Base-by-base conservation (phyloP, 176 grass and related monocot species). In the Oryza longistaminata region DNA sequence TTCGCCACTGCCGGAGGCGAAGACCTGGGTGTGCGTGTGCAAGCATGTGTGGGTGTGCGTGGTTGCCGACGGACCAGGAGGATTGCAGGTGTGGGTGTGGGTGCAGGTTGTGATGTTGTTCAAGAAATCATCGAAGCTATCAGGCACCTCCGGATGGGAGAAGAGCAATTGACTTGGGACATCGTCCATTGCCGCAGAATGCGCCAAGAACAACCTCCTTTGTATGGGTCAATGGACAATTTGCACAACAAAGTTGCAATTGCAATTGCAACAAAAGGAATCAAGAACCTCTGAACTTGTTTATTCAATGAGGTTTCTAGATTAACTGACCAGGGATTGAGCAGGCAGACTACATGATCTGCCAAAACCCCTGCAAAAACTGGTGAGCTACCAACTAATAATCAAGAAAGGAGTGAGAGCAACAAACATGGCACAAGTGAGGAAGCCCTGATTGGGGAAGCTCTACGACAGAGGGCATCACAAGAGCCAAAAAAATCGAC, bases 51-150 rank as follows among this genome's bases (percentile, higher is more conserved):
- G 94, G 13, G 83, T 94, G 88, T 99, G 97, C 61, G 76, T 82
- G 74, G 93, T 40, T 27, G 65, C 92, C 27, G 90, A 82, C 29
- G 87, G 73, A 13, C 91, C 90, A 0, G 93, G 86, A 48, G 90
- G 86, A 71, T 94, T 90, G 90, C 93, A 99, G 70, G 88, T 92
- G 86, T 99, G 93, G 17, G 92, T 94, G 83, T 99, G 97, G 55
- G 88, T 96, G 81, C 96, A 99, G 26, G 78, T 87, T 24, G 85
- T 85, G 55, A 45, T 24, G 75, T 77, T 86, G 64, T 73, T 87
- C 21, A 99, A 16, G 72, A 96, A 74, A 7, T 95, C 89, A 65
- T 93, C 91, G 79, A 95, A 95, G 76, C 85, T 71, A 53, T 70
- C 88, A 9, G 87, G 82, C 82, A 93, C 88, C 14, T 96, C 92